Conservation (phyloP, 345 rosid genomes). For the Pistacia vera region DNA sequence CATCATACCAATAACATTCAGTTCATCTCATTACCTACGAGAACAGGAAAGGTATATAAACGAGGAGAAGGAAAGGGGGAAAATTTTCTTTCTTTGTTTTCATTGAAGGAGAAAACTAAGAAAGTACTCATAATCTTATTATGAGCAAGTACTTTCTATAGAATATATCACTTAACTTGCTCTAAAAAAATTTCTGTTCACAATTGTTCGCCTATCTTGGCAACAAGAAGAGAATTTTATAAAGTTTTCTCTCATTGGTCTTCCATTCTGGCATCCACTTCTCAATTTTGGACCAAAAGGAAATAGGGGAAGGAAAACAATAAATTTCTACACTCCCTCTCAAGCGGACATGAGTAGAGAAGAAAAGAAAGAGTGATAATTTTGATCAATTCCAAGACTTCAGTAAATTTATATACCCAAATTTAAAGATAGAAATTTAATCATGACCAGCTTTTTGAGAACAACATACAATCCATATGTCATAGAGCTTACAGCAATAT, state of each 20-base stretch:
- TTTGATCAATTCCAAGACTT: neutral
- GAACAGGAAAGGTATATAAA: neutral
- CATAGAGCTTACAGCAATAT: neutral
- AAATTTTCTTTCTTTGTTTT: neutral
- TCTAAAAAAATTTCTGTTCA: neutral
- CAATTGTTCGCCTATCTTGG: neutral
- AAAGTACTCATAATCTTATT: neutral
- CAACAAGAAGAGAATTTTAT: neutral
- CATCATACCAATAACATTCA: constrained; percentile 19
- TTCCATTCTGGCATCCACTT: neutral
- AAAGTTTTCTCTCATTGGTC: neutral
- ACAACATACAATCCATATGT: neutral
- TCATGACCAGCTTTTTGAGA: neutral
- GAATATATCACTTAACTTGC: neutral
- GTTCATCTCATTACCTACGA: constrained; percentile 8
- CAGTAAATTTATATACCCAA: neutral
- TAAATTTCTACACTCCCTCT: neutral
- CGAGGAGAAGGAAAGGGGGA: neutral
- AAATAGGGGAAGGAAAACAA: constrained; percentile 10
- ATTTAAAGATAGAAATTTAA: neutral
- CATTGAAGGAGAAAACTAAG: neutral
- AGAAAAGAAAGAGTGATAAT: neutral
- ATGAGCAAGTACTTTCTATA: neutral
- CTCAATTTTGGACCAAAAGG: neutral
- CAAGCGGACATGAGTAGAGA: neutral